These are phyloP conservation scores for Penicillium verhagenii DNA, from an alignment of 495 filamentous ascomycete genomes.

Conservation along the genomic window DNA sequence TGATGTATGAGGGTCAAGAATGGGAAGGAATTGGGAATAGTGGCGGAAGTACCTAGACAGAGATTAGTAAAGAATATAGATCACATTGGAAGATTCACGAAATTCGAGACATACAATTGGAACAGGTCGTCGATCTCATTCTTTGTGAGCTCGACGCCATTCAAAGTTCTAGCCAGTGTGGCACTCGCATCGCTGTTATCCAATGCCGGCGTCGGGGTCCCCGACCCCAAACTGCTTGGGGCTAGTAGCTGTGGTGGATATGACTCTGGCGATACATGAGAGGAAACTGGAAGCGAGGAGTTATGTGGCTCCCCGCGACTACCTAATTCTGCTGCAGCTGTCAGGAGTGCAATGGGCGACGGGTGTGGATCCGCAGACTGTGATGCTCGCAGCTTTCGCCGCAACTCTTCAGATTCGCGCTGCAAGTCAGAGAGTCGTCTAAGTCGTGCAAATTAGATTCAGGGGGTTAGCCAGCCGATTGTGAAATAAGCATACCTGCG, in stretches of 20 bases:
- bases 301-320: conserved; percentile 1
- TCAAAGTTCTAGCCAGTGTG: conserved; percentile 30
- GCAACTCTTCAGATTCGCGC: conserved; percentile 39
- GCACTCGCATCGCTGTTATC: conserved; percentile 10
- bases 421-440: conserved; percentile 37
- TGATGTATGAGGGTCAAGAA: conserved; percentile 36
- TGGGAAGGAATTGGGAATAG: conserved; percentile 46
- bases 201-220: conserved; percentile 8
- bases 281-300: conserved; percentile 3
- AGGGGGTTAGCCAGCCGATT: background rate
- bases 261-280: conserved; percentile 15
- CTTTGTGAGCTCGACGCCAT: conserved; percentile 25
- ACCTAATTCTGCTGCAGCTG: conserved; percentile 33
- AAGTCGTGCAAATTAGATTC: background rate
- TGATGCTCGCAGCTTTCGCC: conserved; percentile 30
- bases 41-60: conserved; percentile 44
- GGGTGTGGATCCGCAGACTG: conserved; percentile 20
- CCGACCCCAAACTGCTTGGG: conserved; percentile 4
- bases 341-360: conserved; percentile 31
- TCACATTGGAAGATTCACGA: background rate
- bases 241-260: conserved; percentile 20
- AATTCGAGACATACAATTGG: conserved; percentile 21
- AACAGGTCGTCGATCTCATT: conserved; percentile 42
- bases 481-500: conserved; percentile 32
- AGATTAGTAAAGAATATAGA: conserved; percentile 9